Conservation (phyloP, 192 early-diverging fungal species). For the Coemansia sp. region DNA sequence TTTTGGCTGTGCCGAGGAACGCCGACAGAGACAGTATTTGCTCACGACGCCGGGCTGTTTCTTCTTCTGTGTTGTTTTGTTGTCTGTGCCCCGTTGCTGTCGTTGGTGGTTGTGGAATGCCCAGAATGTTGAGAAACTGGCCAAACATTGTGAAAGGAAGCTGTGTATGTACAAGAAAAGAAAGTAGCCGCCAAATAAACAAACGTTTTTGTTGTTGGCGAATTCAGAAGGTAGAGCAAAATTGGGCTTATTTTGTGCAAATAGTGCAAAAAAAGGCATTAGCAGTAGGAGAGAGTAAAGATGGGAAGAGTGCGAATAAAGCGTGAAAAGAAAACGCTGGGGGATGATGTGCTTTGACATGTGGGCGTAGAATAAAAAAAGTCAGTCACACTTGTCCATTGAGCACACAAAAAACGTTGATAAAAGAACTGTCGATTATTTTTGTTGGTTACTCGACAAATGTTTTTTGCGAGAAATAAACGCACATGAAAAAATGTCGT, state of each 20-base stretch:
- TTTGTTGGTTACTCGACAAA: no score
- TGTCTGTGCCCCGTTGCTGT: background rate
- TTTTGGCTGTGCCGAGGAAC: conserved; percentile 21
- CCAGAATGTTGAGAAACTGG: conserved; percentile 27
- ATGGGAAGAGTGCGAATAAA: no score
- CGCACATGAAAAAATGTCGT: no score
- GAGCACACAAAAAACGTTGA: no score
- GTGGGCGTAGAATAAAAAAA: background rate
- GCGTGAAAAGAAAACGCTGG: background rate
- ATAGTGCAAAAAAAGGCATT: background rate
- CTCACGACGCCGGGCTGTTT: background rate
- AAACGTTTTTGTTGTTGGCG: background rate
- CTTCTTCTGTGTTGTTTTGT: background rate
- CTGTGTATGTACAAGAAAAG: background rate
- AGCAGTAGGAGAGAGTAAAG: no score
- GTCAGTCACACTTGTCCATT: background rate
- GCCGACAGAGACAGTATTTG: conserved; percentile 12
- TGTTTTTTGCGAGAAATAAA: background rate
- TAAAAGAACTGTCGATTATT: no score
- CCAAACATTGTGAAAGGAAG: conserved; percentile 18
- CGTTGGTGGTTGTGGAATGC: conserved; percentile 20
- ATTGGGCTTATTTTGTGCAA: no score
- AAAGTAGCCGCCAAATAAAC: conserved; percentile 2
- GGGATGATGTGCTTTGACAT: background rate
- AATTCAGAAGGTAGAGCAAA: no score